These are phyloP conservation scores for Cadophora sp. DNA, from an alignment of 2,329 filamentous ascomycete genomes.

Conservation along the genomic window DNA sequence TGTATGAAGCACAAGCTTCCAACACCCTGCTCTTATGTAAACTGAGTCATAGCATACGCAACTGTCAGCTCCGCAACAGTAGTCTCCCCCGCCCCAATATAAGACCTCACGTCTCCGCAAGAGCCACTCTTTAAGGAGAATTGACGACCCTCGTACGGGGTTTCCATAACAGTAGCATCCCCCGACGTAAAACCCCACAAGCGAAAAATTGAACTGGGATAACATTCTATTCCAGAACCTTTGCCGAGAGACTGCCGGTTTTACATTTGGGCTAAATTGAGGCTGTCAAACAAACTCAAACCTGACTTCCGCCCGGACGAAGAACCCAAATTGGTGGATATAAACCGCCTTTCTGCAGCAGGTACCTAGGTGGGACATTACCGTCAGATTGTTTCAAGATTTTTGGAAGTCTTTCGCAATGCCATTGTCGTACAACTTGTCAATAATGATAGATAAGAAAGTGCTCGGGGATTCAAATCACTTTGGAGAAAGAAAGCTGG, in stretches of 20 bases:
- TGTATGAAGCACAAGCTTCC: too few species aligned
- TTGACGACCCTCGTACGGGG: not conserved
- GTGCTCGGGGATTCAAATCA: not conserved
- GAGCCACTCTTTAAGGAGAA: not conserved
- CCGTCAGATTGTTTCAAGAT: not conserved
- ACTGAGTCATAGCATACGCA: not conserved
- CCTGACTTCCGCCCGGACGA: not conserved
- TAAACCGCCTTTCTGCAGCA: not conserved
- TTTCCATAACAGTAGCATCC: not conserved
- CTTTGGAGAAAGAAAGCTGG: not conserved
- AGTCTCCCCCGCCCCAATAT: too few species aligned
- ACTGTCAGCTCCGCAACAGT: too few species aligned
- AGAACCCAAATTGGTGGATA: not conserved
- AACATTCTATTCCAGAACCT: not conserved
- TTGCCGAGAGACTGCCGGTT: not conserved
- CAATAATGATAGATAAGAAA: not conserved
- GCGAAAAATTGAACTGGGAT: not conserved
- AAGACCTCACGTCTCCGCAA: too few species aligned
- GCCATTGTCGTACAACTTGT: not conserved
- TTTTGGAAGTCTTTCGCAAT: not conserved
- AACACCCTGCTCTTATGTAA: not conserved
- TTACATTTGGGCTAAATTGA: not conserved
- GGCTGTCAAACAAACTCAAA: not conserved
- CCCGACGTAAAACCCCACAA: not conserved
- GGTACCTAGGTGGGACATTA: not conserved